Conservation (phyloP, 1,284 basidiomycete species). For the Apiotrichum veenhuisii region DNA sequence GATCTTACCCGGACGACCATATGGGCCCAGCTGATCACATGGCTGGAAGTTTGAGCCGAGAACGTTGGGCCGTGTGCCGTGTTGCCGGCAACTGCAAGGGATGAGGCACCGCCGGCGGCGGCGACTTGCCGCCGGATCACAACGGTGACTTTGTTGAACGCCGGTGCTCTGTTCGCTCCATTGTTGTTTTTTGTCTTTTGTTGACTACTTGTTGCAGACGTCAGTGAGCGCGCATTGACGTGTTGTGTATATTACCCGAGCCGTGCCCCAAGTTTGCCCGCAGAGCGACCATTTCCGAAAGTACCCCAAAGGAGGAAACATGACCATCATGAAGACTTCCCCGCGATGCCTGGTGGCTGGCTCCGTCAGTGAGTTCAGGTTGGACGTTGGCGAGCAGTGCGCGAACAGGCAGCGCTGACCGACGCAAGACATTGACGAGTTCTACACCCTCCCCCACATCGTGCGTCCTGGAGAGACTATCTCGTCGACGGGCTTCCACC, state of each 20-base stretch:
- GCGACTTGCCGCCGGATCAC: too few relatives aligned
- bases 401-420: not conserved
- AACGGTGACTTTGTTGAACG: not conserved
- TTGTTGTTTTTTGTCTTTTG: too few relatives aligned
- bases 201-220: too few relatives aligned
- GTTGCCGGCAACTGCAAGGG: too few relatives aligned
- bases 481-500: conserved; percentile 46
- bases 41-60: too few relatives aligned
- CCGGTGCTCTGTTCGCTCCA: too few relatives aligned
- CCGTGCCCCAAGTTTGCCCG: not conserved
- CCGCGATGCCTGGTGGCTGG: conserved; percentile 8
- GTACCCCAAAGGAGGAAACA: too few relatives aligned
- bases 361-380: conserved; percentile 18
- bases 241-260: conserved; percentile 1
- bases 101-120: too few relatives aligned
- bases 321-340: not conserved
- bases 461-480: conserved; percentile 53
- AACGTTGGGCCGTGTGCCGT: too few relatives aligned
- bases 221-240: not conserved
- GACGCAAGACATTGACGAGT: conserved; percentile 35
- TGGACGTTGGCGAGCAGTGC: too few relatives aligned
- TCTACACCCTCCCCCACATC: conserved; percentile 51
- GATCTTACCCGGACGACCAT: not conserved
- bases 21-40: too few relatives aligned
- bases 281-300: not conserved